phyloP scores from a whole-genome alignment of 2,329 filamentous ascomycete species.

The Gnomoniopsis smithogilvyi region DNA sequence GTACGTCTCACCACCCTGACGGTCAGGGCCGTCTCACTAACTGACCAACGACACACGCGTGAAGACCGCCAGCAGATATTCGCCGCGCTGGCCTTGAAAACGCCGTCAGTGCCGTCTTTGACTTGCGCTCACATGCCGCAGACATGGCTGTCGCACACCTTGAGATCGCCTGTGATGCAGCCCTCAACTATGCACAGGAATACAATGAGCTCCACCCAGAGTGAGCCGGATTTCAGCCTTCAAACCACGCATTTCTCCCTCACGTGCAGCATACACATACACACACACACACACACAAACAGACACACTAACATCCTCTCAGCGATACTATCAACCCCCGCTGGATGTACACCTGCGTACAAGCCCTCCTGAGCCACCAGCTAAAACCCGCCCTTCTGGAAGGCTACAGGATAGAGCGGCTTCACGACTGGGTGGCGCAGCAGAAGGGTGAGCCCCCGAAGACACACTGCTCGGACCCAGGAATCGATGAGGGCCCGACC shows the following conservation, averaged over 20 bases:
- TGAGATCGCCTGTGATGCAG: conserved; percentile 11
- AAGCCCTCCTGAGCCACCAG: neutral
- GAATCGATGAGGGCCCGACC: neutral
- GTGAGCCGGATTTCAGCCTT: neutral
- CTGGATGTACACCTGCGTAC: conserved; percentile 8
- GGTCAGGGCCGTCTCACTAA: neutral
- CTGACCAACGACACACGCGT: neutral
- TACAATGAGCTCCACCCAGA: neutral
- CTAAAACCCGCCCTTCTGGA: conserved; percentile 4
- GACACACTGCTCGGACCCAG: neutral
- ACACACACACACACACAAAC: neutral
- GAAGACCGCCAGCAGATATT: neutral
- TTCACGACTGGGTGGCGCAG: neutral
- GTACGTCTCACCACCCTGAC: neutral
- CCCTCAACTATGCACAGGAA: neutral
- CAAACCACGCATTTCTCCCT: too few species aligned
- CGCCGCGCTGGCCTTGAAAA: neutral
- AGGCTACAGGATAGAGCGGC: neutral
- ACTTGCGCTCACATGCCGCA: neutral
- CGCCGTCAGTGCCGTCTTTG: neutral
- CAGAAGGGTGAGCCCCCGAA: neutral
- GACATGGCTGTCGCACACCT: conserved; percentile 6
- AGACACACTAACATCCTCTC: neutral
- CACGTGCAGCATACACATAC: neutral
- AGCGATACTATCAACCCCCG: neutral